Evolutionary conservation across 2,329 filamentous ascomycete genomes (phyloP).

Genomic region (Aspergillus sojae): DNA sequence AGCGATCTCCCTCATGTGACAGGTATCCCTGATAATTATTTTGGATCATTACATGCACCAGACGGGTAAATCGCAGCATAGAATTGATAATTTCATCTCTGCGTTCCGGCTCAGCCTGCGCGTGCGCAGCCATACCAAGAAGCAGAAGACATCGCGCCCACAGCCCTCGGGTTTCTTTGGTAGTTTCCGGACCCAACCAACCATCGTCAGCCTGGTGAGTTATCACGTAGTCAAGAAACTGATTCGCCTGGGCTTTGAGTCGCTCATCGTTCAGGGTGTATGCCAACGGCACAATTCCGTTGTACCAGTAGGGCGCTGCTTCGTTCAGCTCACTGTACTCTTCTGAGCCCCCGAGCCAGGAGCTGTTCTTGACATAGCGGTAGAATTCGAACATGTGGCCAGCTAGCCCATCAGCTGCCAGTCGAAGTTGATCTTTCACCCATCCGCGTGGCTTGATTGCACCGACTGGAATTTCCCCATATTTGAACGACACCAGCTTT

Average conservation of each 20-base stretch:
- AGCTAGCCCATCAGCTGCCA: conserved; percentile 55
- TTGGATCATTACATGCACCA: conserved; percentile 59
- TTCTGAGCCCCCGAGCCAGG: conserved; percentile 54
- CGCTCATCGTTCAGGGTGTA: conserved; percentile 53
- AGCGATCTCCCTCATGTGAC: conserved; percentile 46
- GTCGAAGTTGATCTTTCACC: conserved; percentile 53
- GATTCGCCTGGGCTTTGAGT: conserved; percentile 54
- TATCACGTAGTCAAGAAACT: conserved; percentile 52
- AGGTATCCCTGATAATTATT: conserved; percentile 57
- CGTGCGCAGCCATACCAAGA: conserved; percentile 51
- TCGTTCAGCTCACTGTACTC: conserved; percentile 60
- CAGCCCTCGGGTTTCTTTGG: conserved; percentile 48
- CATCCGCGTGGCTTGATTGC: conserved; percentile 56
- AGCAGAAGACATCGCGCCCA: conserved; percentile 58
- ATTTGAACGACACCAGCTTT: background rate
- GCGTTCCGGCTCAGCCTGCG: conserved; percentile 51
- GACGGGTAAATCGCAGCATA: conserved; percentile 53
- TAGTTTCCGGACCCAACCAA: conserved; percentile 60
- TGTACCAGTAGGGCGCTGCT: conserved; percentile 62
- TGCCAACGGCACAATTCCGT: conserved; percentile 60
- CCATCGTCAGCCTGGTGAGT: conserved; percentile 55
- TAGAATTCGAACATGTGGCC: conserved; percentile 61
- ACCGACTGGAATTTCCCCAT: conserved; percentile 47
- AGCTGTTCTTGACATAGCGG: conserved; percentile 54
- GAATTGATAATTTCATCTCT: conserved; percentile 47